A percentile compares a stretch with the other conserved stretches of the same genome.
phyloP scores from a whole-genome alignment of 2,329 filamentous ascomycete genomes.

The Ustilaginoidea virens region DNA sequence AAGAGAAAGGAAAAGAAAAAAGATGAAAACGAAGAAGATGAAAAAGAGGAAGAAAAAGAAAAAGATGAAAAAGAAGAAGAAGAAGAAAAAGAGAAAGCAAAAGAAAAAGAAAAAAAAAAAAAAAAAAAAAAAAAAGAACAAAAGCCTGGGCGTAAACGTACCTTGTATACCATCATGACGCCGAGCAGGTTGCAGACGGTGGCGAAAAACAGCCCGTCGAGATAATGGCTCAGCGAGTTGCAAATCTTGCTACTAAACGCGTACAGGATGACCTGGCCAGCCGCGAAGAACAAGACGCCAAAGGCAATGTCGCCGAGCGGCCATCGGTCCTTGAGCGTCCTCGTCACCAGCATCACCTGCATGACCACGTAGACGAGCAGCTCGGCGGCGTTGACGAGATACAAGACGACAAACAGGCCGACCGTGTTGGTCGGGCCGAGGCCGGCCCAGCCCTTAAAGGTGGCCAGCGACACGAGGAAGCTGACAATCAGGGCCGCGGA shows the following conservation, averaged over 20 bases:
- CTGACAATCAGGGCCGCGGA: slow-evolving; percentile 71
- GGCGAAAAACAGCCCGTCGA: slow-evolving; percentile 88
- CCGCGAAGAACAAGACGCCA: slow-evolving; percentile 78
- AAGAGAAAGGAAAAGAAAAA: background rate
- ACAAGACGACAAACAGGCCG: slow-evolving; percentile 81
- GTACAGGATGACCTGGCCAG: slow-evolving; percentile 86
- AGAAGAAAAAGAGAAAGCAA: no score
- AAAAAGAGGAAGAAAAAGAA: no score
- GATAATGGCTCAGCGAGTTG: slow-evolving; percentile 70
- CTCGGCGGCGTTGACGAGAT: slow-evolving; percentile 78
- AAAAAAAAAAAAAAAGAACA: background rate
- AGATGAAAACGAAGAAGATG: background rate
- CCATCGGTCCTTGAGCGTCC: slow-evolving; percentile 91
- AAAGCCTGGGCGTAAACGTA: slow-evolving; percentile 14
- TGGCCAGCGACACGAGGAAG: slow-evolving; percentile 76
- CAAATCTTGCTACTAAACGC: slow-evolving; percentile 79
- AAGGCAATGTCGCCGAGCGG: slow-evolving; percentile 84
- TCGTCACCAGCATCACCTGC: slow-evolving; percentile 76
- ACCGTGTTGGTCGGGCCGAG: slow-evolving; percentile 73
- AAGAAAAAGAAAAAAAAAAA: background rate
- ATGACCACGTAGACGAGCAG: slow-evolving; percentile 73
- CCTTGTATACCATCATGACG: slow-evolving; percentile 99
- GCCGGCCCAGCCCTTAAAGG: slow-evolving; percentile 84
- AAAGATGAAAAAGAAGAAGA: no score
- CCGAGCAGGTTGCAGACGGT: slow-evolving; percentile 85